A percentile compares a stretch with the other conserved stretches of the same genome.
phyloP scores from a whole-genome alignment of 2,329 filamentous ascomycete species.

The Xylariaceae sp. region DNA sequence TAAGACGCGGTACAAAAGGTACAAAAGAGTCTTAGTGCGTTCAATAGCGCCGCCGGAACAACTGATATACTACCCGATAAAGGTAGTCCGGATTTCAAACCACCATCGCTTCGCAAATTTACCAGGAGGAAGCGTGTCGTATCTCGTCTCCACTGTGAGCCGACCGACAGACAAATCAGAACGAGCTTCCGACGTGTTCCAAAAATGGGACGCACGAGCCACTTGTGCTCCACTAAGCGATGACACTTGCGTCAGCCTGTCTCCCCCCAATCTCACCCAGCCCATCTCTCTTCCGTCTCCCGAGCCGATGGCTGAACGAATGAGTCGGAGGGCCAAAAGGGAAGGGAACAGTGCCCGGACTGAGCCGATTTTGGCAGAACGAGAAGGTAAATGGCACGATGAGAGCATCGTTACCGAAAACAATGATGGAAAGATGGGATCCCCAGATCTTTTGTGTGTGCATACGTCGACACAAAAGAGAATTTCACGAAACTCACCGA shows the following conservation, averaged over 20 bases:
- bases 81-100: background rate
- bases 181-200: background rate
- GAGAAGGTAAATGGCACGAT: conserved; percentile 1
- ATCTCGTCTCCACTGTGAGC: background rate
- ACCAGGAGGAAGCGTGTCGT: background rate
- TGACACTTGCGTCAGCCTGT: conserved; percentile 1
- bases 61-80: conserved; percentile 1
- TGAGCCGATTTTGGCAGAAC: background rate
- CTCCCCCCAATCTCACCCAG: background rate
- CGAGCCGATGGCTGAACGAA: conserved; percentile 3
- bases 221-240: conserved; percentile 9
- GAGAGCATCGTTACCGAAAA: conserved; percentile 5
- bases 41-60: background rate
- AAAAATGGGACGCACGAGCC: conserved; percentile 6
- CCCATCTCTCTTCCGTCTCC: conserved; percentile 2
- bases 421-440: background rate
- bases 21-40: background rate
- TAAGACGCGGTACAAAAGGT: background rate
- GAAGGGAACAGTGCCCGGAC: background rate
- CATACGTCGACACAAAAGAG: background rate
- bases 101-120: conserved; percentile 4
- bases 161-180: background rate
- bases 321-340: background rate
- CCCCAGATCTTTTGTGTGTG: conserved; percentile 1
- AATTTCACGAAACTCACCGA: too few relatives aligned